Percentiles rank a stretch among this genome's conserved stretches.
These are phyloP conservation scores for Fusarium sp. DNA, from an alignment of 2,329 filamentous ascomycete genomes.

Conservation along the genomic window DNA sequence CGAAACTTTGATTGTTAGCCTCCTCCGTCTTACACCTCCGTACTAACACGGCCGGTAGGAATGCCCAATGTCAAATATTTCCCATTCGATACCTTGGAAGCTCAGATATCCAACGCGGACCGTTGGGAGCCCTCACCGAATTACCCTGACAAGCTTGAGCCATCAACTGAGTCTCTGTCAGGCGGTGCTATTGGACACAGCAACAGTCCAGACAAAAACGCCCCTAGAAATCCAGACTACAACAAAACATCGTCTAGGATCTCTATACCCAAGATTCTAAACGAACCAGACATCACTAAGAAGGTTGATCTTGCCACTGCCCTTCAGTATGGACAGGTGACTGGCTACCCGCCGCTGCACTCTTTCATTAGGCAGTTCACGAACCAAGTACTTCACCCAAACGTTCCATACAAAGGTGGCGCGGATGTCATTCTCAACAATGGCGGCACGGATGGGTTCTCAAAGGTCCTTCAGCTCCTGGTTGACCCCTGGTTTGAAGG, in stretches of 20 bases:
- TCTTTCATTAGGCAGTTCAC: constrained; percentile 83
- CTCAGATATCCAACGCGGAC: constrained; percentile 76
- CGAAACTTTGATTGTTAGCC: not conserved
- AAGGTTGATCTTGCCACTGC: constrained; percentile 85
- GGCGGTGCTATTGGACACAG: not conserved
- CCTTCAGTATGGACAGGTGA: constrained; percentile 85
- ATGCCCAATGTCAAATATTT: constrained; percentile 85
- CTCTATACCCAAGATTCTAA: constrained; percentile 73
- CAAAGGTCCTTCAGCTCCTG: constrained; percentile 79
- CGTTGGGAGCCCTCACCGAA: constrained; percentile 79
- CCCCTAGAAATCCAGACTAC: constrained; percentile 42
- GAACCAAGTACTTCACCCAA: constrained; percentile 79
- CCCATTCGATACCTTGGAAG: constrained; percentile 90
- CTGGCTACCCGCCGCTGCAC: constrained; percentile 82
- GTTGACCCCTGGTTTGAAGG: constrained; percentile 78
- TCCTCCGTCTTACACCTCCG: not conserved
- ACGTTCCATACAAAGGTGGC: constrained; percentile 79
- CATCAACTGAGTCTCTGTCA: not conserved
- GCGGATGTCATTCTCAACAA: constrained; percentile 82
- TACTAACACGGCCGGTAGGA: constrained; percentile 57
- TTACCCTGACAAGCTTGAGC: constrained; percentile 52
- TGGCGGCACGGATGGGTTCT: constrained; percentile 86
- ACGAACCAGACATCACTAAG: constrained; percentile 66
- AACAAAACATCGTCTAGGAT: constrained; percentile 62
- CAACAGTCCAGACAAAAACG: not conserved